These are phyloP conservation scores for Venturia nashicola DNA, from an alignment of 2,329 filamentous ascomycete species.

Conservation along the genomic window DNA sequence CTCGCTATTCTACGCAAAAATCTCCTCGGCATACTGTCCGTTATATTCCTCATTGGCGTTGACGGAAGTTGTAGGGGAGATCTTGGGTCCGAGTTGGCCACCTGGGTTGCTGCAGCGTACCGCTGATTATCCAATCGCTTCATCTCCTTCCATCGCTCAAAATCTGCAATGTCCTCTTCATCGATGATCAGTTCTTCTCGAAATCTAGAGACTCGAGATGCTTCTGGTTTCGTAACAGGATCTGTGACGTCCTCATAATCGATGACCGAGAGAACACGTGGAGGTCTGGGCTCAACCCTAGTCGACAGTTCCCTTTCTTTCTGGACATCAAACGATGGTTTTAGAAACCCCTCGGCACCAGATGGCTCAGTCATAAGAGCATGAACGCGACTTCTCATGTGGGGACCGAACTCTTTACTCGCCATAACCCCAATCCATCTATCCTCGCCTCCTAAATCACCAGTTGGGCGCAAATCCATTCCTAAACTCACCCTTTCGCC, in stretches of 20 bases:
- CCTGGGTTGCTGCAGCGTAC: background rate
- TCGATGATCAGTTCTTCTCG: background rate
- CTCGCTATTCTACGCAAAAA: background rate
- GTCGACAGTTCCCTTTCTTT: background rate
- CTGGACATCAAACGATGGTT: background rate
- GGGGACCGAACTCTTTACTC: background rate
- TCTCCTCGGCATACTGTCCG: background rate
- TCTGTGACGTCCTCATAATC: too few species aligned
- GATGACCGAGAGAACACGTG: background rate
- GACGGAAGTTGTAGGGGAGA: background rate
- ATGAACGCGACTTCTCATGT: background rate
- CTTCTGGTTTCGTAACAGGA: background rate
- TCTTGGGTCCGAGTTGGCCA: background rate
- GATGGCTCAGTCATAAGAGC: background rate
- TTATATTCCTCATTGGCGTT: background rate
- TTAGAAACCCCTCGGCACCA: background rate
- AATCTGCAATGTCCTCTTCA: background rate
- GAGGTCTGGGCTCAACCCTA: background rate
- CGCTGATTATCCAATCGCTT: background rate
- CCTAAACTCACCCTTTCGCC: background rate
- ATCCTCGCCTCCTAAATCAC: background rate
- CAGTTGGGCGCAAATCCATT: background rate
- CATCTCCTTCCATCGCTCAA: background rate
- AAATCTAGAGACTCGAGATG: background rate
- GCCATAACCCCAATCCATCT: background rate